Conservation (phyloP, 331 rosid genomes). For the Quercus phellos region DNA sequence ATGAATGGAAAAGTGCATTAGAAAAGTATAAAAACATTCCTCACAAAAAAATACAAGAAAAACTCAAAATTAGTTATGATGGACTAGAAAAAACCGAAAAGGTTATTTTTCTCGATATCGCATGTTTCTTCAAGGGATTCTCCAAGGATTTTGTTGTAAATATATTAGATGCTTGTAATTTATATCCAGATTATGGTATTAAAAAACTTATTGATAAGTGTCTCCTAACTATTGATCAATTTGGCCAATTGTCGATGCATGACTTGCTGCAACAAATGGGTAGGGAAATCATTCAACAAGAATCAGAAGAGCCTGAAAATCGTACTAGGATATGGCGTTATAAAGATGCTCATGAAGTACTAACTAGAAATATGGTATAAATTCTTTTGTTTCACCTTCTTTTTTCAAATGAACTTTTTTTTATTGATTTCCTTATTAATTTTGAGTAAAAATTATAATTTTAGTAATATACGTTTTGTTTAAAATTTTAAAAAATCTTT, state of each 20-base stretch:
- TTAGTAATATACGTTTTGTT: too few relatives aligned
- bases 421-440: too few relatives aligned
- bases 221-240: not conserved
- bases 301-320: not conserved
- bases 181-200: not conserved
- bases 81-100: not conserved
- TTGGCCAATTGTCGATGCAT: conserved; percentile 14
- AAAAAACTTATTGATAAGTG: not conserved
- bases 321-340: conserved; percentile 5
- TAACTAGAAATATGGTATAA: not conserved
- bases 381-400: too few relatives aligned
- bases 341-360: not conserved
- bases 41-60: not conserved
- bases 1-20: not conserved
- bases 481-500: too few relatives aligned
- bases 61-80: not conserved
- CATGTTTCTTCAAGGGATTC: not conserved
- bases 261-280: conserved; percentile 17
- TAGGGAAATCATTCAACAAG: conserved; percentile 4
- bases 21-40: not conserved
- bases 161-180: not conserved
- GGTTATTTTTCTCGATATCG: not conserved
- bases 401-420: too few relatives aligned
- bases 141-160: too few relatives aligned
- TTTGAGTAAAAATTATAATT: too few relatives aligned